Evolutionary conservation across 192 early-diverging fungal species (phyloP), one percentile per base, ranked within the genome.

Genomic region (Rhizophagus clarus): DNA sequence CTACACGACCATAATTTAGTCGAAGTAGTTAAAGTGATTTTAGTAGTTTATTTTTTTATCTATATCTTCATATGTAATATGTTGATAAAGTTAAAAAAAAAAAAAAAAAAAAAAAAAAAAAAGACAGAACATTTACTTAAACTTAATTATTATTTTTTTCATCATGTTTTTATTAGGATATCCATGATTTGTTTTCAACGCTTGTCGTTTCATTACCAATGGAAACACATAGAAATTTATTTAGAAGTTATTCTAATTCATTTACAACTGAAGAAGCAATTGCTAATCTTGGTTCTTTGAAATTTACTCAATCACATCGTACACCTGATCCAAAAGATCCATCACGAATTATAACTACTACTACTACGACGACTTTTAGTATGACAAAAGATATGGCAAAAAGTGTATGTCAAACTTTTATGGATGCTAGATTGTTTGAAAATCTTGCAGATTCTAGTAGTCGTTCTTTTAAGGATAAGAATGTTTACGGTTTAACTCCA

Each of bases 261-360:
- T 91, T 91, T 66, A 83, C 83, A 3, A 85, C 90, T 1, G 90
- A 91, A 64, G 88, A 88, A 56, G 88, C 88, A 45, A 84, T 91
- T 28, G 56, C 72, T 1, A 84, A 87, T 61, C 79, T 91, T 4
- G 83, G 87, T 8, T 80, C 80, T 8, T 83, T 91, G 20, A 83
- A 84, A 69, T 87, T 87, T 31, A 85, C 87, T 3, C 87, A 88
- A 74, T 85, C 86, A 45, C 74, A 81, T 32, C 84, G 83, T 7
- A 79, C 74, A 17, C 81, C 87, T 1, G 90, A 91, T 76, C 88
- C 88, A 2, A 83, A 84, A 40, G 87, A 91, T 66, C 82, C 84
- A 2, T 84, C 84, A 15, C 66, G 83, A 14, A 84, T 83, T 40
- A 84, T 87, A 72, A 85, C 86, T 9, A 88, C 86, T 15, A 88